phyloP scores from a whole-genome alignment of 176 grass and related monocot genomes.

The Phragmites australis region DNA sequence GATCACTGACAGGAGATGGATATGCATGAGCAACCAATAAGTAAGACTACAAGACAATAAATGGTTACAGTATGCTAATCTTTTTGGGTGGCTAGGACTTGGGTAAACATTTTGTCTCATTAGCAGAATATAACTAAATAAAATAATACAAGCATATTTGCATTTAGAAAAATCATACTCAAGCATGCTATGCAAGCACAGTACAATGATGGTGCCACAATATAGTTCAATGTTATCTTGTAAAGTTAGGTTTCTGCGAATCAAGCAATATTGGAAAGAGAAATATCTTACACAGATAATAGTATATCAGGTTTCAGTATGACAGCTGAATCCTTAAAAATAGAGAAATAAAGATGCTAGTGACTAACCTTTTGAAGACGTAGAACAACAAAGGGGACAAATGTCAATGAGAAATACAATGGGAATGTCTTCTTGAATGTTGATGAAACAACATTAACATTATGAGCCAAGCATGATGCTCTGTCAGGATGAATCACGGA shows the following conservation, averaged over 20 bases:
- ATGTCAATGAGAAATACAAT: constrained; percentile 95
- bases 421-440: constrained; percentile 99
- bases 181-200: constrained; percentile 21
- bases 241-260: background rate
- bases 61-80: background rate
- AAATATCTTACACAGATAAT: constrained; percentile 6
- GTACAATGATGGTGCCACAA: constrained; percentile 19
- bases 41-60: background rate
- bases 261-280: constrained; percentile 19
- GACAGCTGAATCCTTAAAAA: constrained; percentile 23
- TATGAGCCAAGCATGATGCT: constrained; percentile 76
- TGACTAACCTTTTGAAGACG: constrained; percentile 93
- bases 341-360: constrained; percentile 22
- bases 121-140: background rate
- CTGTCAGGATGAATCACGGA: constrained; percentile 89
- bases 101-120: constrained; percentile 24
- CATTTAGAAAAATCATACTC: constrained; percentile 3
- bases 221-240: constrained; percentile 12
- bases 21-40: background rate
- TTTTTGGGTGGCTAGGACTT: background rate
- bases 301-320: background rate
- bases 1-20: constrained; percentile 15
- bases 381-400: constrained; percentile 94
- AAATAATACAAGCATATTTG: constrained; percentile 1
- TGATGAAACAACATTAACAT: constrained; percentile 62